These are phyloP conservation scores for Chalciporus piperatoides DNA, from an alignment of 1,284 basidiomycete species.

Conservation along the genomic window DNA sequence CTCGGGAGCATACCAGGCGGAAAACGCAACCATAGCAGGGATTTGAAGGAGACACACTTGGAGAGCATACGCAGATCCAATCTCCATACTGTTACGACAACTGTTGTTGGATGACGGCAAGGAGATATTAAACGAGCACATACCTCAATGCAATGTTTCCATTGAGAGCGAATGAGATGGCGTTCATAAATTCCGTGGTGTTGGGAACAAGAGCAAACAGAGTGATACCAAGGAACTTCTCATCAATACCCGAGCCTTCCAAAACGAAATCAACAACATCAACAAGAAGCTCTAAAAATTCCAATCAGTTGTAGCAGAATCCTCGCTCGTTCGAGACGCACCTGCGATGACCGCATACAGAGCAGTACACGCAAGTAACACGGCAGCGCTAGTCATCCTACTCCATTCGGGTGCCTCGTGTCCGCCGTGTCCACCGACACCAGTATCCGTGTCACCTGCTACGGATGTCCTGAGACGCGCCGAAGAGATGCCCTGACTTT, in stretches of 20 bases:
- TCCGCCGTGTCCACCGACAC: constrained; percentile 66
- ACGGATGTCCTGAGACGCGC: constrained; percentile 37
- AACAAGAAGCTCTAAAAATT: constrained; percentile 76
- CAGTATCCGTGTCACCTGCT: constrained; percentile 36
- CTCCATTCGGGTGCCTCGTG: constrained; percentile 98
- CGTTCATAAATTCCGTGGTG: constrained; percentile 99
- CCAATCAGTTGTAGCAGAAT: neutral
- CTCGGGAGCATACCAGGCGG: constrained; percentile 85
- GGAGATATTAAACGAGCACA: constrained; percentile 19
- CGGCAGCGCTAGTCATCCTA: constrained; percentile 78
- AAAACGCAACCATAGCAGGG: constrained; percentile 98
- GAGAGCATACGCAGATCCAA: constrained; percentile 97
- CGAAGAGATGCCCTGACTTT: constrained; percentile 50
- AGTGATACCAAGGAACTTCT: constrained; percentile 97
- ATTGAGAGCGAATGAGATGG: constrained; percentile 97
- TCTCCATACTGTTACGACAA: constrained; percentile 80
- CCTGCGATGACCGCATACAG: constrained; percentile 96
- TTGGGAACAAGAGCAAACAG: constrained; percentile 98
- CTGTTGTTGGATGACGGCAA: constrained; percentile 4
- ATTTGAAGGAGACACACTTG: constrained; percentile 98
- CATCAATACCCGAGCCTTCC: constrained; percentile 90
- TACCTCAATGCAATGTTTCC: constrained; percentile 97
- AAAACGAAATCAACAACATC: constrained; percentile 96
- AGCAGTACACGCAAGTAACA: constrained; percentile 85
- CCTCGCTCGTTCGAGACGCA: constrained; percentile 36